Percentiles rank a stretch among this genome's conserved stretches.
Evolutionary conservation across 2,329 filamentous ascomycete species (phyloP).

Genomic region (Cladophialophora bantiana): DNA sequence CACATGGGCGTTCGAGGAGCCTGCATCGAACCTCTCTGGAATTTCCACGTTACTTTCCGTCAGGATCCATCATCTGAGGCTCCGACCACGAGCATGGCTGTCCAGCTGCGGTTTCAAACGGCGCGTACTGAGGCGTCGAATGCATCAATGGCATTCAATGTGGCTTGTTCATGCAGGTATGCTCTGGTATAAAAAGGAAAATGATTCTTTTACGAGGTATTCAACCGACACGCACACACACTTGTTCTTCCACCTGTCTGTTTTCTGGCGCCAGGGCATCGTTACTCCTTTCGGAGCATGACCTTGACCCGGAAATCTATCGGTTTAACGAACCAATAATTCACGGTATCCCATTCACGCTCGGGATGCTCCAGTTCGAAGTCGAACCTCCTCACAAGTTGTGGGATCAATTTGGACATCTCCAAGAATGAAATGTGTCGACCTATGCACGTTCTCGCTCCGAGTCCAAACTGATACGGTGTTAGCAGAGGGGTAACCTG

Average conservation of each 20-base stretch:
- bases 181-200: not conserved
- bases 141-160: conserved; percentile 3
- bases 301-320: conserved; percentile 49
- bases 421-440: conserved; percentile 43
- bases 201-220: not conserved
- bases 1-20: conserved; percentile 18
- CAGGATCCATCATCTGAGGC: not conserved
- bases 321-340: conserved; percentile 42
- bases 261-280: not conserved
- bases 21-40: not conserved
- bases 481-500: conserved; percentile 43
- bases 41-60: not conserved
- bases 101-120: conserved; percentile 2
- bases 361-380: conserved; percentile 37
- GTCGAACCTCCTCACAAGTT: conserved; percentile 38
- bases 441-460: conserved; percentile 51
- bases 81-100: conserved; percentile 4
- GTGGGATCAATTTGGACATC: conserved; percentile 44
- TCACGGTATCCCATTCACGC: conserved; percentile 35
- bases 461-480: conserved; percentile 48
- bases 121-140: conserved; percentile 5
- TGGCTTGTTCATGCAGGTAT: not conserved
- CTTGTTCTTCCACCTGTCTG: not conserved
- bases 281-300: conserved; percentile 23
- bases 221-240: not conserved